Percentiles rank a stretch among this genome's conserved stretches.
Evolutionary conservation across 2,329 filamentous ascomycete species (phyloP).

Genomic region (Leptodontidium sp.): DNA sequence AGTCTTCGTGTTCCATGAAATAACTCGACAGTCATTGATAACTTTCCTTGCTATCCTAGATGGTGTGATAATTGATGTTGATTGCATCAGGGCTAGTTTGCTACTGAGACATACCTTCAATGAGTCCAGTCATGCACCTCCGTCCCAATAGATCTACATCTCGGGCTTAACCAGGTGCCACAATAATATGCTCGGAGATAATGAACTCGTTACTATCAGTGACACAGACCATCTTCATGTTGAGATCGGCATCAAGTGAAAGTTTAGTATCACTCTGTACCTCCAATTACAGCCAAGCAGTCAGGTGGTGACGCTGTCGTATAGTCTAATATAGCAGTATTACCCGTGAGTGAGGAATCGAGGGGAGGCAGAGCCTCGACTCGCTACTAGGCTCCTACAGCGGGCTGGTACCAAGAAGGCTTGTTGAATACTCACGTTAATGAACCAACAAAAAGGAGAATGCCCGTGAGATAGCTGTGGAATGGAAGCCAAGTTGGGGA

Average conservation of each 20-base stretch:
- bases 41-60: neutral
- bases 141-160: neutral
- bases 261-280: too few species aligned
- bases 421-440: too few species aligned
- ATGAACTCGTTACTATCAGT: too few species aligned
- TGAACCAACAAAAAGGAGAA: neutral
- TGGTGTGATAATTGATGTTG: neutral
- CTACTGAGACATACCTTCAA: neutral
- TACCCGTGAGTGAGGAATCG: too few species aligned
- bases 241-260: neutral
- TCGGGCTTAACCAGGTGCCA: neutral
- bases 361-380: too few species aligned
- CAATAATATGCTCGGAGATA: neutral
- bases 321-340: too few species aligned
- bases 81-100: neutral
- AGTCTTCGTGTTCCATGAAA: neutral
- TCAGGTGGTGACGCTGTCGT: too few species aligned
- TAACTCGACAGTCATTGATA: too few species aligned
- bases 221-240: neutral
- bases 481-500: neutral
- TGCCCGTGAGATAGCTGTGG: neutral
- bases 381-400: too few species aligned
- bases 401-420: too few species aligned
- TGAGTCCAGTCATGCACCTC: too few species aligned
- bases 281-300: too few species aligned